phyloP scores from a whole-genome alignment of 1,284 basidiomycete species.

The Trametes hirsuta region DNA sequence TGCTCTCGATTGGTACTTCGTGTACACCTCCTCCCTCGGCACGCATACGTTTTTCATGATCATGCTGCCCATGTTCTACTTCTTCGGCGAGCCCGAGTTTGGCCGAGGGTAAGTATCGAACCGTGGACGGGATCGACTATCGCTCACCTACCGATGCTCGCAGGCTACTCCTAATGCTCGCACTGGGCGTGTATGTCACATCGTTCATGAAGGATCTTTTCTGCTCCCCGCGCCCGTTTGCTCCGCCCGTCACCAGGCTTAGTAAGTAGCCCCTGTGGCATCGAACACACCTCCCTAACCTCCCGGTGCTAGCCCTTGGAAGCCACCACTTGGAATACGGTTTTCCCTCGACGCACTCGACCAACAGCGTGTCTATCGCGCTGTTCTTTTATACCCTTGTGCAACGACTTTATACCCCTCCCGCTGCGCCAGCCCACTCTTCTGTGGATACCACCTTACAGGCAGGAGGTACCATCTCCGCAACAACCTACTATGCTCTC shows the following conservation, averaged over 20 bases:
- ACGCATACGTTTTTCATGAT: conserved; percentile 97
- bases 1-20: conserved; percentile 86
- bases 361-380: conserved; percentile 89
- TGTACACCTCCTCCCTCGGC: conserved; percentile 87
- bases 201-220: conserved; percentile 90
- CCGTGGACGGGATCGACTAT: background rate
- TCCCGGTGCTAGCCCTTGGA: conserved; percentile 65
- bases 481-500: conserved; percentile 45
- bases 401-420: conserved; percentile 48
- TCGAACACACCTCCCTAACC: background rate
- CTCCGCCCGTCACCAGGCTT: conserved; percentile 88
- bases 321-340: conserved; percentile 90
- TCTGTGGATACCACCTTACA: conserved; percentile 8
- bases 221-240: conserved; percentile 90
- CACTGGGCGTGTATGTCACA: conserved; percentile 82
- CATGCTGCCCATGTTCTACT: conserved; percentile 84
- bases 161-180: conserved; percentile 75
- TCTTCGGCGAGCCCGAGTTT: conserved; percentile 78
- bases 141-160: background rate
- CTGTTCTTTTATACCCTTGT: conserved; percentile 71
- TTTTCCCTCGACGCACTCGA: conserved; percentile 96
- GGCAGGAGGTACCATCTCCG: conserved; percentile 41
- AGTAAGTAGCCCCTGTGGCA: conserved; percentile 50
- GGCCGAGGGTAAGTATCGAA: conserved; percentile 69
- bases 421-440: conserved; percentile 7